These are phyloP conservation scores for Botrytis fragariae DNA, from an alignment of 2,329 filamentous ascomycete species.

Conservation along the genomic window DNA sequence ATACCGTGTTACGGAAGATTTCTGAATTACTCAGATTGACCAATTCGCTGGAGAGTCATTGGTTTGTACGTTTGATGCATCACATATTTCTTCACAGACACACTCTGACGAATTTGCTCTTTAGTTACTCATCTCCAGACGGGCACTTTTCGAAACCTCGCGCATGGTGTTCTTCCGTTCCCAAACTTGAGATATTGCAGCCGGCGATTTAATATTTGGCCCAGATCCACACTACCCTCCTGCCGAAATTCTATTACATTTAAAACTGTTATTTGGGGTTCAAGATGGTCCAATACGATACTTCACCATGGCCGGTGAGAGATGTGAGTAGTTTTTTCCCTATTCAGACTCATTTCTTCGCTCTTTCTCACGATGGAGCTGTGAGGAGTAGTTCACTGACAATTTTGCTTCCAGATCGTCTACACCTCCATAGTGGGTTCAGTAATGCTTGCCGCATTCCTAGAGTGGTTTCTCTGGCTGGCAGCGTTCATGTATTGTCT, in stretches of 20 bases:
- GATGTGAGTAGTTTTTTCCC: constrained; percentile 42
- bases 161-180: constrained; percentile 20
- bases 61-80: constrained; percentile 15
- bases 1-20: not conserved
- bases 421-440: constrained; percentile 79
- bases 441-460: constrained; percentile 77
- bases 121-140: constrained; percentile 27
- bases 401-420: constrained; percentile 60
- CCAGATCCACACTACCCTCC: constrained; percentile 2
- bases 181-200: constrained; percentile 3
- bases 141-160: constrained; percentile 24
- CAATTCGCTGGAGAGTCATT: constrained; percentile 2
- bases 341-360: constrained; percentile 1
- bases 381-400: constrained; percentile 19
- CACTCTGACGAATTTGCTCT: constrained; percentile 19
- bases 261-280: not conserved
- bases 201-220: constrained; percentile 11
- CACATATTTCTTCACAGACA: not conserved
- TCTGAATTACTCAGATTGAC: not conserved
- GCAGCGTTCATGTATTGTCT: constrained; percentile 92
- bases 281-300: constrained; percentile 45
- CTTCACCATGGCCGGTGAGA: constrained; percentile 49
- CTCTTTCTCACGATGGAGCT: not conserved
- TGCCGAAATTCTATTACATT: not conserved
- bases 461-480: constrained; percentile 95